Base-by-base conservation (phyloP, 805 yeast genomes). In the Priceomyces fermenticarens region DNA sequence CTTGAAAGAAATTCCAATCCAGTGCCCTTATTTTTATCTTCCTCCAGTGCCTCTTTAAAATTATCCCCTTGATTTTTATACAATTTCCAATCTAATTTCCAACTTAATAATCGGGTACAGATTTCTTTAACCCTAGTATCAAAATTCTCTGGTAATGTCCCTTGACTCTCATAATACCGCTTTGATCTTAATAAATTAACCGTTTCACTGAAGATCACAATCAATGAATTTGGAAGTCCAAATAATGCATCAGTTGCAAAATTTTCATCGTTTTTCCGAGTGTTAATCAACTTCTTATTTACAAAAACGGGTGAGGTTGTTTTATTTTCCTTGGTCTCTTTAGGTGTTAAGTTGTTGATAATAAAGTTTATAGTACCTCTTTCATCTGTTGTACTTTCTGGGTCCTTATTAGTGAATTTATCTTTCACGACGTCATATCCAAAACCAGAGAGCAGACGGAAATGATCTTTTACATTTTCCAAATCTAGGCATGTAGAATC, bases 201-300 rank as follows among this genome's bases (percentile, higher is more conserved):
- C 11, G 85, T 81, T 46, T 84, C 87, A 43, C 85, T 77, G 61
- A 88, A 86, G 40, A 88, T 63, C 15, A 81, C 52, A 41, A 87
- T 82, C 32, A 88, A 65, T 2, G 95, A 84, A 53, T 85, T 87
- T 6, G 96, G 96, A 41, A 88, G 65, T 0, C 96, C 96, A 57
- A 86, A 88, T 37, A 88, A 67, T 0, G 90, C 86, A 58, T 85
- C 95, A 1, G 90, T 82, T 7, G 89, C 81, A 46, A 83, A 71
- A 39, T 77, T 70, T 46, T 78, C 78, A 52, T 77, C 79, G 42
- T 76, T 77, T 29, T 73, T 63, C 49, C 75, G 78, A 23, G 73
- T 65, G 42, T 69, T 70, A 42, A 70, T 66, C 40, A 68, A 55
- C 47, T 65, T 67, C 46, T 67, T 68, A 49, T 70, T 63, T 10